Conservation (phyloP, 768 basidiomycete genomes). For the Kwoniella europaea region DNA sequence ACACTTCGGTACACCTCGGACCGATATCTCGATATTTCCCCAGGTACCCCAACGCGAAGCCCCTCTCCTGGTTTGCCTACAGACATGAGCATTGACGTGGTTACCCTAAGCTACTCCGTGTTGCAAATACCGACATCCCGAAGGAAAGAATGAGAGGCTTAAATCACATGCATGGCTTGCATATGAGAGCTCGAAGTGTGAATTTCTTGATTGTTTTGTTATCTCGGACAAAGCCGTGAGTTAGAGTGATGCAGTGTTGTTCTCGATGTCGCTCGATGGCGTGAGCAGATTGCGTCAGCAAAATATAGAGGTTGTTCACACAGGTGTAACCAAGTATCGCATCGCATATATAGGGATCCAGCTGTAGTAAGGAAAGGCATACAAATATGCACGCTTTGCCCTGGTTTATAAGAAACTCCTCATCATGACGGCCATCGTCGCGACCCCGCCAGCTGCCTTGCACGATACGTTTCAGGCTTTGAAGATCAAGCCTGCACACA, state of each 20-base stretch:
- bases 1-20: not conserved
- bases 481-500: not conserved
- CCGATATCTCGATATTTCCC: not conserved
- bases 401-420: not conserved
- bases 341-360: not conserved
- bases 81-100: too few species aligned
- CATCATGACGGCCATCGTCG: not conserved
- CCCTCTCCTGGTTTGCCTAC: too few species aligned
- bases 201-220: not conserved
- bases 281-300: slow-evolving; percentile 7
- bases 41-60: not conserved
- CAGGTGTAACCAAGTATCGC: not conserved
- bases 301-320: not conserved
- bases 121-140: not conserved
- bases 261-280: slow-evolving; percentile 9
- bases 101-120: too few species aligned
- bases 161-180: not conserved
- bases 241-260: not conserved
- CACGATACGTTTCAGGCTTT: not conserved
- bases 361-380: not conserved
- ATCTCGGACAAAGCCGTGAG: slow-evolving; percentile 1
- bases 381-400: too few species aligned
- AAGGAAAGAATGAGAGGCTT: not conserved
- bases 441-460: not conserved
- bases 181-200: not conserved